Evolutionary conservation across 2,329 filamentous ascomycete genomes (phyloP).

Genomic region (Paracoccidioides lutzii): DNA sequence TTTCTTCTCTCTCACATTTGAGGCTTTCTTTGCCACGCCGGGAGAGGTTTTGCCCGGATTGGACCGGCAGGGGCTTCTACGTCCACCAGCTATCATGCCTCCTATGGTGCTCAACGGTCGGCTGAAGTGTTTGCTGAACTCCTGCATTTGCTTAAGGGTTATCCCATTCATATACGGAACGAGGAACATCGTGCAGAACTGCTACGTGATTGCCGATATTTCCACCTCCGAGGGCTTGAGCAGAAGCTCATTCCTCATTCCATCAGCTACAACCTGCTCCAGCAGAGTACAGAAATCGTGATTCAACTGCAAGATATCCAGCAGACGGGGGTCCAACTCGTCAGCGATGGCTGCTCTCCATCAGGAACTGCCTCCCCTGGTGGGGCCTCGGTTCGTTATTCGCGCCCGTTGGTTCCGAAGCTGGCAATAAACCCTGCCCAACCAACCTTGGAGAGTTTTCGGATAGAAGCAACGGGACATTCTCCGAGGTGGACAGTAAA

Average conservation of each 20-base stretch:
- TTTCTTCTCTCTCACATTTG: constrained; percentile 86
- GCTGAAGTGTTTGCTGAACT: constrained; percentile 78
- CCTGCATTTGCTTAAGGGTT: constrained; percentile 68
- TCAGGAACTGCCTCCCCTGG: constrained; percentile 8
- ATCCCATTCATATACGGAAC: constrained; percentile 62
- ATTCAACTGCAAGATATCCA: constrained; percentile 77
- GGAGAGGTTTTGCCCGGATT: constrained; percentile 76
- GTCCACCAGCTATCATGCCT: constrained; percentile 74
- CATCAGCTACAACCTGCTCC: constrained; percentile 60
- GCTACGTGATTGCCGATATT: constrained; percentile 78
- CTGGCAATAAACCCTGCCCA: neutral
- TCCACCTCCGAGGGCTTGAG: constrained; percentile 82
- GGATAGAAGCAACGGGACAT: too few relatives aligned
- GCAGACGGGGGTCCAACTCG: constrained; percentile 65
- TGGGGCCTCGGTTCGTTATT: constrained; percentile 58
- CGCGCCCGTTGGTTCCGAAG: constrained; percentile 43
- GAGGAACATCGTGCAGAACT: constrained; percentile 66
- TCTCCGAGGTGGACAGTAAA: neutral
- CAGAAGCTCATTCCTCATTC: constrained; percentile 70
- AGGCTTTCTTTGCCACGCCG: constrained; percentile 70
- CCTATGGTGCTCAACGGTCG: constrained; percentile 68
- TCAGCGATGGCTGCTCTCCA: constrained; percentile 31
- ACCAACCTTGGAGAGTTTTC: neutral
- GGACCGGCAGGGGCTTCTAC: constrained; percentile 61
- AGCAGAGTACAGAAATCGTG: constrained; percentile 59